These are phyloP conservation scores for Chlorella vulgaris DNA, from an alignment of 139 green algal genomes.

Conservation along the genomic window DNA sequence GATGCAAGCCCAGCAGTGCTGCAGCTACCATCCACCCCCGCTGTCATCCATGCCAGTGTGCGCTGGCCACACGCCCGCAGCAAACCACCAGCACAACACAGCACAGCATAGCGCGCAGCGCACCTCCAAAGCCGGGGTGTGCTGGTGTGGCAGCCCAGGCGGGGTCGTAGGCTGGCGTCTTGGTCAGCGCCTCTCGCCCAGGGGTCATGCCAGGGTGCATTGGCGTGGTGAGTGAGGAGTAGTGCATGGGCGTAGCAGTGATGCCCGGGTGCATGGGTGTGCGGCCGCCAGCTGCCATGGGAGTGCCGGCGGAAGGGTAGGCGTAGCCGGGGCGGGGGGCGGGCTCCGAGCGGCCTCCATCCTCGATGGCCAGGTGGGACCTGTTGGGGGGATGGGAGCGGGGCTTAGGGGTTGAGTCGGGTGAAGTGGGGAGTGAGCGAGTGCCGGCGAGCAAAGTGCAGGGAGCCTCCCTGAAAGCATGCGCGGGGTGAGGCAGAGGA, in stretches of 20 bases:
- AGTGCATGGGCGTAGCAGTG: constrained; percentile 51
- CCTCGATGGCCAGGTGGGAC: constrained; percentile 45
- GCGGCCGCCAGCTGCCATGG: constrained; percentile 32
- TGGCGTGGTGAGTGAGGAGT: constrained; percentile 42
- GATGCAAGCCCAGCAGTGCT: not conserved
- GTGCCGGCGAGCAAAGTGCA: no score
- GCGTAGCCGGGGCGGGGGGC: not conserved
- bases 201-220: constrained; percentile 73
- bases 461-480: no score
- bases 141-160: constrained; percentile 45
- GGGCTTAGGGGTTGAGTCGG: no score
- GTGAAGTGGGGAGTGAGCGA: not conserved
- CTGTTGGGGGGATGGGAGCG: not conserved
- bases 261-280: constrained; percentile 55
- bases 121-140: constrained; percentile 36
- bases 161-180: constrained; percentile 61
- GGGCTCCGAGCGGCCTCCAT: constrained; percentile 9
- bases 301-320: constrained; percentile 22
- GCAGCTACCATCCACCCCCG: no score
- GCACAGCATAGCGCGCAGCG: not conserved
- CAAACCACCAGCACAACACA: not conserved
- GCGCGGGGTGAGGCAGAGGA: no score
- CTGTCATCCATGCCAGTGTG: no score
- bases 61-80: not conserved
- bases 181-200: constrained; percentile 46